A percentile compares a stretch with the other conserved stretches of the same genome.
Conservation (phyloP, 768 basidiomycete genomes). For the Suillus clintonianus region DNA sequence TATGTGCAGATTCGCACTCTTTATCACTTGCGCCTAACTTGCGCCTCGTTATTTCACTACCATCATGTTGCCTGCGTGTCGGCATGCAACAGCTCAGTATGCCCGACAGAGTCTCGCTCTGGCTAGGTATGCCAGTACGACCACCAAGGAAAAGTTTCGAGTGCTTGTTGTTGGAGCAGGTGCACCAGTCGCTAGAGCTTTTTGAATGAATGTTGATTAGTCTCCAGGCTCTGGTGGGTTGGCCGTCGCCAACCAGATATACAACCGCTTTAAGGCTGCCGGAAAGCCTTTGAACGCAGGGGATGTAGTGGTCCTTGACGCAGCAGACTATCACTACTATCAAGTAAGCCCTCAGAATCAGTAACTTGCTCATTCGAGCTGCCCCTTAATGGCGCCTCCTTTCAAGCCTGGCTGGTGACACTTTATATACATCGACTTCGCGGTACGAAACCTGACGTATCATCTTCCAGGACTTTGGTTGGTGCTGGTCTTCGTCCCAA, state of each 20-base stretch:
- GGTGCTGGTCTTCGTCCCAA: constrained; percentile 84
- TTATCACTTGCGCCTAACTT: not conserved
- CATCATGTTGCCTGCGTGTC: constrained; percentile 9
- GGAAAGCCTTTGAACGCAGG: constrained; percentile 67
- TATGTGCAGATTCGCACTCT: too few relatives aligned
- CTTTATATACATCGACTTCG: not conserved
- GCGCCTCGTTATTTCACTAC: not conserved
- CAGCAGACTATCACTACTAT: constrained; percentile 82
- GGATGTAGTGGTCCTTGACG: constrained; percentile 88
- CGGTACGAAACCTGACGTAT: not conserved
- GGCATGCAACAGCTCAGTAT: constrained; percentile 8
- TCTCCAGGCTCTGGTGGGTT: constrained; percentile 76
- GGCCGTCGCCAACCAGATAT: constrained; percentile 85
- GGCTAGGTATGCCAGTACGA: constrained; percentile 26
- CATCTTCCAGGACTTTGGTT: constrained; percentile 74
- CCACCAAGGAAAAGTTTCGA: constrained; percentile 62
- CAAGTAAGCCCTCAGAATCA: constrained; percentile 49
- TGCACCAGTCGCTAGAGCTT: constrained; percentile 29
- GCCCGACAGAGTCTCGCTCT: constrained; percentile 7
- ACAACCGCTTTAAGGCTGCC: constrained; percentile 71
- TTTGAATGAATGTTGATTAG: constrained; percentile 4
- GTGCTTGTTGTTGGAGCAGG: constrained; percentile 89
- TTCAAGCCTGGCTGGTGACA: constrained; percentile 85
- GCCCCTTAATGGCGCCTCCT: not conserved
- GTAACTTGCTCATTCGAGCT: not conserved